phyloP scores from a whole-genome alignment of 768 basidiomycete genomes.

The Kwoniella europaea region DNA sequence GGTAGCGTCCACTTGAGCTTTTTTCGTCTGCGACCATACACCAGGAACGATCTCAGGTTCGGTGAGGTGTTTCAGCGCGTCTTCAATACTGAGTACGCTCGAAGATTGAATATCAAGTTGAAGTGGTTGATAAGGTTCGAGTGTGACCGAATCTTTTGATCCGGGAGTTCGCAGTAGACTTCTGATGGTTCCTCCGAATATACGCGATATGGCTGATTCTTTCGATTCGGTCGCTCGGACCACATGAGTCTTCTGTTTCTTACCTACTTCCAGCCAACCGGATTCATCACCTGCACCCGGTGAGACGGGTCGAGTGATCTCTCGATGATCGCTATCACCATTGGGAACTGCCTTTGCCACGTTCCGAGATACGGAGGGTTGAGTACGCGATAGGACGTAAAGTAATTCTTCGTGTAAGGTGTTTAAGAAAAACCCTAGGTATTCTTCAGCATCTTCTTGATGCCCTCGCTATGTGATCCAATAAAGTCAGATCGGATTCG shows the following conservation, averaged over 20 bases:
- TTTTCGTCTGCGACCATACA: slow-evolving; percentile 66
- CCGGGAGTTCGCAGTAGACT: slow-evolving; percentile 79
- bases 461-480: slow-evolving; percentile 71
- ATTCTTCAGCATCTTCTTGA: slow-evolving; percentile 98
- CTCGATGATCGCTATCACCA: slow-evolving; percentile 44
- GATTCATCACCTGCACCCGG: slow-evolving; percentile 62
- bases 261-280: slow-evolving; percentile 93
- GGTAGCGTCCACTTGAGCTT: slow-evolving; percentile 71
- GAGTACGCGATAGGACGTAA: slow-evolving; percentile 64
- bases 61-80: slow-evolving; percentile 78
- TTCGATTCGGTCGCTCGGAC: slow-evolving; percentile 77
- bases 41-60: slow-evolving; percentile 78
- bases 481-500: not conserved
- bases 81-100: slow-evolving; percentile 75
- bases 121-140: slow-evolving; percentile 90
- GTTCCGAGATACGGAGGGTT: slow-evolving; percentile 34
- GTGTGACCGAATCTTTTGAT: slow-evolving; percentile 77
- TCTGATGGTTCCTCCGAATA: slow-evolving; percentile 92
- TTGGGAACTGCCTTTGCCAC: slow-evolving; percentile 46
- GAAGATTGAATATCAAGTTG: slow-evolving; percentile 86
- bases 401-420: slow-evolving; percentile 91
- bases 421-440: slow-evolving; percentile 95
- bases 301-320: slow-evolving; percentile 54
- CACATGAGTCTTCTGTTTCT: slow-evolving; percentile 76
- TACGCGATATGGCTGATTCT: slow-evolving; percentile 85